Base-by-base conservation (phyloP, 139 green algal genomes). In the Dunaliella primolecta region DNA sequence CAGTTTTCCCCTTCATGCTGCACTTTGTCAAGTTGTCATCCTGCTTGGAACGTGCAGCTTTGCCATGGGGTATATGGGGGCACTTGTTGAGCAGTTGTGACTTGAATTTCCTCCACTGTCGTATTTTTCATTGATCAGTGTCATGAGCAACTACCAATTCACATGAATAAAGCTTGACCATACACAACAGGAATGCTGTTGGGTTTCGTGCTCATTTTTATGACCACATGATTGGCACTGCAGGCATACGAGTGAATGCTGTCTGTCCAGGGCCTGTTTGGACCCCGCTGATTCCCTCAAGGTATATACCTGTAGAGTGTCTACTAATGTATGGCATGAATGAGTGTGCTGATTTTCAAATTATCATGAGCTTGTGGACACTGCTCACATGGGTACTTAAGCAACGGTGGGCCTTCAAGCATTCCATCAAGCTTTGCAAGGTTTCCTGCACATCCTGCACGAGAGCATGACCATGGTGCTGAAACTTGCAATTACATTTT, bases 211-310 rank as follows among this genome's bases (percentile, higher is more conserved):
- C n/a, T 32, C 30, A 2, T 38, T 27, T 46, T 37, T 30, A 55
- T 21, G 21, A 77, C 15, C 2, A 32, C 11, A 77, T 31, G 27
- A 7, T 35, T 32, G 3, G 27, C 29, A 31, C 80, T 35, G 75
- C 78, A 91, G 86, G 90, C 83, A 96, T 96, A 78, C 91, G 93
- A 0, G 93, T 96, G 7, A 96, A 96, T 36, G 93, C 88, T 1
- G 93, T 96, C 20, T 93, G 93, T 1, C 89, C 91, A 0, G 92
- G 92, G 0, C 92, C 92, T 36, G 91, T 95, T 35, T 95, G 91
- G 92, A 95, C 91, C 27, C 91, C 92, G 0, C 82, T 95, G 23
- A 92, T 94, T 72, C 38, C 88, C 0, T 71, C 91, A 23, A 91
- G 84, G 15, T 87, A 64, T 64, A 64, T 64, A 15, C 46, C 7